phyloP scores from a whole-genome alignment of 208 protist genomes.

The Cochliopodium minus region DNA sequence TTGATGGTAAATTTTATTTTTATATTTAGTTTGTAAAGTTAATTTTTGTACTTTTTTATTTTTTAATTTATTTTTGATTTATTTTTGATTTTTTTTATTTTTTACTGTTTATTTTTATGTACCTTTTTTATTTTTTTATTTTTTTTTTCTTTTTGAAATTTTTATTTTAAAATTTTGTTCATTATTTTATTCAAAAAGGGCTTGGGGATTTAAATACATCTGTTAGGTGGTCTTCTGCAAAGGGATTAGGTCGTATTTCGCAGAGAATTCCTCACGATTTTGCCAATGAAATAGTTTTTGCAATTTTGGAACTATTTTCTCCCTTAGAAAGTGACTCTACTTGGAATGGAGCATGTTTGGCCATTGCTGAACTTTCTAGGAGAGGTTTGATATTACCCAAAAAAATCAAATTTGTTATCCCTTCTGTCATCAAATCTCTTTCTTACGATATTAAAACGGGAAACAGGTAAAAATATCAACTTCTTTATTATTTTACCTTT shows the following conservation, averaged over 20 bases:
- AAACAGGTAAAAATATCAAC: conserved; percentile 22
- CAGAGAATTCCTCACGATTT: conserved; percentile 59
- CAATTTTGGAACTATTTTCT: conserved; percentile 51
- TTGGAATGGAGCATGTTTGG: conserved; percentile 86
- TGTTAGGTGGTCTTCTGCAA: conserved; percentile 84
- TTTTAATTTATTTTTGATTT: no score
- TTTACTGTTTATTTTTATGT: no score
- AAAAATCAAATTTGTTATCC: conserved; percentile 48
- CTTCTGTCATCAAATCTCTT: conserved; percentile 50
- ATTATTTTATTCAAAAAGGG: no score
- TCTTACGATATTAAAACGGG: conserved; percentile 76
- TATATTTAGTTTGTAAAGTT: not conserved
- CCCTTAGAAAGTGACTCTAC: conserved; percentile 37
- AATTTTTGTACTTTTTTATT: no score
- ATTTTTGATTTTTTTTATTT: no score
- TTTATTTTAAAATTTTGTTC: no score
- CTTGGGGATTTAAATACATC: conserved; percentile 68
- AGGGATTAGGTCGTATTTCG: conserved; percentile 80
- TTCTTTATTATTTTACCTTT: conserved; percentile 8
- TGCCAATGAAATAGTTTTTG: conserved; percentile 61
- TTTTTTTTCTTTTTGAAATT: no score
- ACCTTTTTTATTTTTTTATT: no score
- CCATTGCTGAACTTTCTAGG: conserved; percentile 79
- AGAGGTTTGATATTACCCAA: conserved; percentile 64
- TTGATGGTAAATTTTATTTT: conserved; percentile 18